phyloP scores from a whole-genome alignment of 106 monocot genomes.

The Vanilla planifolia region DNA sequence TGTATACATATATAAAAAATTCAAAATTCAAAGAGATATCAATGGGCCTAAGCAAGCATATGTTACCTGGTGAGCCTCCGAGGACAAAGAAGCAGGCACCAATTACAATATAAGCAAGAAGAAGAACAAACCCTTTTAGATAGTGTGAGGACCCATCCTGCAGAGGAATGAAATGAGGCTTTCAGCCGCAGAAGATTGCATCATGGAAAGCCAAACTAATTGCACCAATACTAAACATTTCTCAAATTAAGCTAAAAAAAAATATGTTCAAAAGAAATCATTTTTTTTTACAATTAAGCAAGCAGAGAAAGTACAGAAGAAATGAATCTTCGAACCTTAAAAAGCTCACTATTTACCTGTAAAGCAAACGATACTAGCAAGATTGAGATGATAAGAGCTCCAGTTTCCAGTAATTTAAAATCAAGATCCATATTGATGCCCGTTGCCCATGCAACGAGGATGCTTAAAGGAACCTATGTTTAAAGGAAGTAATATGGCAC shows the following conservation, averaged over 20 bases:
- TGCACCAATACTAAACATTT: too few species aligned
- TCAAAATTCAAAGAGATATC: too few species aligned
- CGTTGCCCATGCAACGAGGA: conserved; percentile 76
- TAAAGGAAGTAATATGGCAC: not conserved
- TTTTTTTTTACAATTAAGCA: not conserved
- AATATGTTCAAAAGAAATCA: too few species aligned
- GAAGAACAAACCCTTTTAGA: conserved; percentile 40
- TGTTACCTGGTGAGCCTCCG: conserved; percentile 34
- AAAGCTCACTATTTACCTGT: conserved; percentile 44
- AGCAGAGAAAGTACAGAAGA: not conserved
- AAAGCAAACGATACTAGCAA: conserved; percentile 52
- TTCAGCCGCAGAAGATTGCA: not conserved
- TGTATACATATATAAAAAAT: too few species aligned
- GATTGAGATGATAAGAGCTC: conserved; percentile 43
- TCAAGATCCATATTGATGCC: conserved; percentile 77
- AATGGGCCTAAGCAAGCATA: too few species aligned
- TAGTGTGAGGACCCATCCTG: conserved; percentile 63
- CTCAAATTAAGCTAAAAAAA: too few species aligned
- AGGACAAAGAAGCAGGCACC: conserved; percentile 47
- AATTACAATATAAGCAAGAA: conserved; percentile 42
- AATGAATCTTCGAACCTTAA: too few species aligned
- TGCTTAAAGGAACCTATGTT: conserved; percentile 54
- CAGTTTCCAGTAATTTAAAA: conserved; percentile 66
- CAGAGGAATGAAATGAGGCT: not conserved
- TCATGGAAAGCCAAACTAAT: too few species aligned